phyloP scores from a whole-genome alignment of 2,329 filamentous ascomycete species.

The Sporothrix curviconia region DNA sequence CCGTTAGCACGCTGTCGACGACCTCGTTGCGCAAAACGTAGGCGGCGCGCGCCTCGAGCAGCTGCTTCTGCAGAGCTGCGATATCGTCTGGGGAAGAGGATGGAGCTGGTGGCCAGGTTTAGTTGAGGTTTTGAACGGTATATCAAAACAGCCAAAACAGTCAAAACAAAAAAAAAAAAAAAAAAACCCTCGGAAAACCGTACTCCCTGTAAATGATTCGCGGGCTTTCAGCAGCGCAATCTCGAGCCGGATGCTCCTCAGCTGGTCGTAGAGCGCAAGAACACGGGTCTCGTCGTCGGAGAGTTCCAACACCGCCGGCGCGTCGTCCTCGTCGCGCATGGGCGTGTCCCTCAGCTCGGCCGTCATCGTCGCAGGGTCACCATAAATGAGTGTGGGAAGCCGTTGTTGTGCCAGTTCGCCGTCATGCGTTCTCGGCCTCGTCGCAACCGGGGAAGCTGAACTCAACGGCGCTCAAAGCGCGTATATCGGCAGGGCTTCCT shows the following conservation, averaged over 20 bases:
- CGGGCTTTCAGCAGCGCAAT: constrained; percentile 57
- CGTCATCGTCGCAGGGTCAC: no score
- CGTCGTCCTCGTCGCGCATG: constrained; percentile 14
- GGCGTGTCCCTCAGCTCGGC: constrained; percentile 11
- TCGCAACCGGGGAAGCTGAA: no score
- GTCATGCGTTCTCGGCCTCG: no score
- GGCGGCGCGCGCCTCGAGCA: constrained; percentile 63
- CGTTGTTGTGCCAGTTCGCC: no score
- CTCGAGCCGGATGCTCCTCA: constrained; percentile 67
- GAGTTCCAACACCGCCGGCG: constrained; percentile 40
- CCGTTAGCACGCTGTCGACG: constrained; percentile 60
- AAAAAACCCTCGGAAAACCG: background rate
- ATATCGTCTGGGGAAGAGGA: constrained; percentile 28
- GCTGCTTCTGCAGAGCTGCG: constrained; percentile 54
- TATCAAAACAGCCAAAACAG: no score
- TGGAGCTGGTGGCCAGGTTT: background rate
- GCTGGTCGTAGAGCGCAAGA: constrained; percentile 62
- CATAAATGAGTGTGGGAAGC: no score
- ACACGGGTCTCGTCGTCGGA: constrained; percentile 60
- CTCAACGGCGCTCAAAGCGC: no score
- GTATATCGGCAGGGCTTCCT: no score
- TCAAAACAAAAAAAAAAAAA: no score
- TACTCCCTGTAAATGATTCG: constrained; percentile 32
- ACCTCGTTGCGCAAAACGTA: constrained; percentile 65
- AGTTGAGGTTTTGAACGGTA: no score